Base-by-base conservation (phyloP, 2,329 filamentous ascomycete species). In the Fusarium sp. region DNA sequence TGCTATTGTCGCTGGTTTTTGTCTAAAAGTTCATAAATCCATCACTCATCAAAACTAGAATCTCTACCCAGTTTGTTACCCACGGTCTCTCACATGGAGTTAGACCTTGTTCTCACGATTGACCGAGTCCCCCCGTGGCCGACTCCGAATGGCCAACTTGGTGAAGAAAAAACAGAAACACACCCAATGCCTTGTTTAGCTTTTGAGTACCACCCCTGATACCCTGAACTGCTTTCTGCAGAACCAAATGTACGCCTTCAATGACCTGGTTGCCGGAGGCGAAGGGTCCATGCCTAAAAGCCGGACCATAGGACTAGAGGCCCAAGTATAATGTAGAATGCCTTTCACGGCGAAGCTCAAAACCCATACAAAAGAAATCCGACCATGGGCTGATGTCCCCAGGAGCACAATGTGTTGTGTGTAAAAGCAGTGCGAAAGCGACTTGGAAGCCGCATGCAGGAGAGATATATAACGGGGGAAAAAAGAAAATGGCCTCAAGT, bases 11-110 rank as follows among this genome's bases (percentile, higher is more conserved):
- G 64, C 68, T 65, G 38, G 33, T 57, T 69, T 65, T 68, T 71
- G 58, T 70, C 68, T 71, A 71, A 48, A 67, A 47, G 59, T 67
- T 70, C 68, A 56, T 70, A 63, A 70, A 70, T 58, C 68, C 68
- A 66, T 70, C 68, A 70, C 68, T 70, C 68, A 49, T 70, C 55
- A 70, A 48, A 61, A 57, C 58, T 54, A 55, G 68, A 61, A 37
- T 31, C 35, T 42, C 41, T 18, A 41, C 59, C 68, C 68, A 61
- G 67, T 53, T 56, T 26, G 8, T 70, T 63, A 57, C 57, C 46
- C 41, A 49, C 48, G 54, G 39, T 33, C 38, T 58, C 61, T 47
- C 47, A 6, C 16, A 11, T 10, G 41, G 28, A 43, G 37, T 39
- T 57, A 4, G 33, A 50, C 37, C 31, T 31, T 26, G 20, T 50